These are phyloP conservation scores for Apophysomyces ossiformis DNA, from an alignment of 371 early-diverging fungal genomes.

Conservation along the genomic window DNA sequence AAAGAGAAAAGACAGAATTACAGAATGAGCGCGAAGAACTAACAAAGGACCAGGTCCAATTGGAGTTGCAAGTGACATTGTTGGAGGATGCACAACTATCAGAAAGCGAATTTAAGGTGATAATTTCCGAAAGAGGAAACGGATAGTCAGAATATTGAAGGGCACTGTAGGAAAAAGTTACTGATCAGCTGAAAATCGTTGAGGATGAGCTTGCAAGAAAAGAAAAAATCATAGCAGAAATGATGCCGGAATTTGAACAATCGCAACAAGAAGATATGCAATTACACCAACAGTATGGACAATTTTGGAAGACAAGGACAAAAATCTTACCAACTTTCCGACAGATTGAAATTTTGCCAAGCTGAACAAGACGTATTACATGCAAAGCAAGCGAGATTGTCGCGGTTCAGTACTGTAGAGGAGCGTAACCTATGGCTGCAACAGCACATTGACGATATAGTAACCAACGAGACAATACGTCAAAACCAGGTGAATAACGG, in stretches of 20 bases:
- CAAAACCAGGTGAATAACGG: slow-evolving; percentile 43
- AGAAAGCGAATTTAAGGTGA: slow-evolving; percentile 48
- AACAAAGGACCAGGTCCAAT: slow-evolving; percentile 60
- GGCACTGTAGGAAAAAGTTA: slow-evolving; percentile 31
- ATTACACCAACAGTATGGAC: slow-evolving; percentile 53
- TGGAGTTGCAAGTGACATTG: slow-evolving; percentile 61
- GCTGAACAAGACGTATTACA: slow-evolving; percentile 64
- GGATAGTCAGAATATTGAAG: neutral
- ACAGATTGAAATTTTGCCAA: slow-evolving; percentile 39
- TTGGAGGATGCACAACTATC: slow-evolving; percentile 53
- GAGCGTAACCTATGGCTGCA: slow-evolving; percentile 82
- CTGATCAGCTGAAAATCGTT: slow-evolving; percentile 47
- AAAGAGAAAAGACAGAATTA: slow-evolving; percentile 61
- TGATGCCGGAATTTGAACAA: slow-evolving; percentile 59
- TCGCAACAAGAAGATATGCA: slow-evolving; percentile 46
- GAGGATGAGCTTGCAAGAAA: slow-evolving; percentile 64
- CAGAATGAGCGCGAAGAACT: slow-evolving; percentile 58
- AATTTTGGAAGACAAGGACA: neutral
- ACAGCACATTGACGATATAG: slow-evolving; percentile 68
- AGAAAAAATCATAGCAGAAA: slow-evolving; percentile 54
- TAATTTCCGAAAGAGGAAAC: neutral
- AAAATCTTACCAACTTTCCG: neutral
- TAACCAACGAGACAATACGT: slow-evolving; percentile 52
- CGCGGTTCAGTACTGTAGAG: slow-evolving; percentile 68
- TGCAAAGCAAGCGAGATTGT: slow-evolving; percentile 84